Evolutionary conservation across 2,329 filamentous ascomycete species (phyloP), one percentile per base, ranked within the genome.

Genomic region (Monilinia fructicola): DNA sequence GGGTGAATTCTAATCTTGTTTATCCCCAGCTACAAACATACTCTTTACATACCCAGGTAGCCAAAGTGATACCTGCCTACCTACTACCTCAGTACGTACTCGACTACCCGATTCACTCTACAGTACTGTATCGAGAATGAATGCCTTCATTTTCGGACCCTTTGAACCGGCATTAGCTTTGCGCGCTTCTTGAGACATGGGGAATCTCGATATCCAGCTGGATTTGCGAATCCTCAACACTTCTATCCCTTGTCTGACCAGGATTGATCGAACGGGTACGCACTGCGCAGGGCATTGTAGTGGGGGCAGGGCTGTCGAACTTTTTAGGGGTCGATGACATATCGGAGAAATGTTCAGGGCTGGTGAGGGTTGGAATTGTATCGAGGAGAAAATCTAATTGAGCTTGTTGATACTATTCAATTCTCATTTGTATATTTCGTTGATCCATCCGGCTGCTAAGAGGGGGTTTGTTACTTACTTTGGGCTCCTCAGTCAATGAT

Each of bases 181-280:
- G 3, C 21, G 56, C 56, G 56, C 44, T 26, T 60, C 56, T 54
- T 31, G 46, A 62, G 59, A 62, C 46, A 52, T 62, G 59, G 59
- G 44, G 59, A n/a, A 52, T 42, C 16, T 14, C 40, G 40, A 52
- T 40, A 23, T 40, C 31, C 44, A 52, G 16, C 31, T 14, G 21
- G 28, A 48, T 61, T 38, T 38, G 26, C 56, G 40, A n/a, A 26
- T 61, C 58, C 21, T 61, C n/a, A 52, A 61, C 46, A 23, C 46
- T 48, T 48, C 3, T 21, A 14, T 62, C 23, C 59, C 59, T 62
- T 52, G 46, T 62, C 59, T 14, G 44, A 62, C 59, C 35, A 28
- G 59, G 59, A 54, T 42, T 53, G 46, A 50, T 50, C 52, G 31
- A 42, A 48, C 46, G 21, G 46, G n/a, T 31, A 28, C 28, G 40